Conservation (phyloP, 179 eudicot species). For the Drosera spatulata region DNA sequence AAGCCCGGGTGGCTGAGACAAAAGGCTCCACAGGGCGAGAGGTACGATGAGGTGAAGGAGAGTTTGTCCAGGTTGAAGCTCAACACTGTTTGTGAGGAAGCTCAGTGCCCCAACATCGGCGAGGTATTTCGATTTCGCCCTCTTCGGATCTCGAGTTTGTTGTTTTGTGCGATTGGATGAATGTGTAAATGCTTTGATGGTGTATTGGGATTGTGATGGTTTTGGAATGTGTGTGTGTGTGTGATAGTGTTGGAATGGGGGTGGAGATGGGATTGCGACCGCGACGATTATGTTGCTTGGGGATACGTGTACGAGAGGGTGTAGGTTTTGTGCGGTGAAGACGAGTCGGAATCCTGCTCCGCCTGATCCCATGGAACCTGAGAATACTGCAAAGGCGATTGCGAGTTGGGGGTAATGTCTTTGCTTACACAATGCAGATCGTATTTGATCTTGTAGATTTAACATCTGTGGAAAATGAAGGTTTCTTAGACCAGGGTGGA, state of each 20-base stretch:
- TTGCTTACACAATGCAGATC: too few relatives aligned
- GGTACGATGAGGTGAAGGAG: conserved; percentile 68
- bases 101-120: conserved; percentile 92
- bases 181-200: too few relatives aligned
- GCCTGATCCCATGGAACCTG: conserved; percentile 94
- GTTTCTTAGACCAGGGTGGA: too few relatives aligned
- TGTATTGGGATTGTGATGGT: too few relatives aligned
- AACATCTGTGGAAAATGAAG: too few relatives aligned
- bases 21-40: conserved; percentile 79
- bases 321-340: conserved; percentile 56
- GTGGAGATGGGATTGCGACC: conserved; percentile 92
- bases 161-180: too few relatives aligned
- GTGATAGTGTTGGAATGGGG: conserved; percentile 90
- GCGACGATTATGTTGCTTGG: conserved; percentile 97
- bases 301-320: conserved; percentile 93
- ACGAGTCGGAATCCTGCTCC: conserved; percentile 86
- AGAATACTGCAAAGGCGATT: conserved; percentile 83
- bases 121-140: conserved; percentile 21
- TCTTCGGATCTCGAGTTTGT: too few relatives aligned
- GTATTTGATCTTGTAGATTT: too few relatives aligned
- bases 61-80: conserved; percentile 62
- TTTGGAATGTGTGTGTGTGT: neutral
- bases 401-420: conserved; percentile 80
- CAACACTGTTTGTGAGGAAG: conserved; percentile 89
- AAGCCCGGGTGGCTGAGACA: conserved; percentile 88